Conservation (phyloP, 371 early-diverging fungal species). For the Lichtheimia hyalospora region DNA sequence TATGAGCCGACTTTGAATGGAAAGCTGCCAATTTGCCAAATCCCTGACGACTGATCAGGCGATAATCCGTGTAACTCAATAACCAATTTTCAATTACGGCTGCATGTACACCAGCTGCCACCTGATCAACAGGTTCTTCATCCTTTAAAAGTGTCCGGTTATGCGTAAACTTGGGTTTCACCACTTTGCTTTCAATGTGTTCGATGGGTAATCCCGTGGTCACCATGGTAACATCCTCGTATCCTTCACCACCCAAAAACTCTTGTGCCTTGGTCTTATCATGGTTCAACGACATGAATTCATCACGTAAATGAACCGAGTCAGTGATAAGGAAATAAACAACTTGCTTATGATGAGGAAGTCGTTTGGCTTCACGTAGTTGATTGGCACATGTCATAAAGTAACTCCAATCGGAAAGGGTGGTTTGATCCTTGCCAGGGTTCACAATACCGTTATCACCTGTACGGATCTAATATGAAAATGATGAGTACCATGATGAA, state of each 20-base stretch:
- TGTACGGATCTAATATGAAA: constrained; percentile 34
- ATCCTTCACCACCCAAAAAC: constrained; percentile 22
- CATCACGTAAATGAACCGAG: constrained; percentile 37
- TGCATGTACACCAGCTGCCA: constrained; percentile 39
- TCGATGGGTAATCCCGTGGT: constrained; percentile 52
- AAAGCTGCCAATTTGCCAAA: constrained; percentile 52
- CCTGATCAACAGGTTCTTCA: constrained; percentile 29
- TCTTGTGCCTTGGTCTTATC: constrained; percentile 16
- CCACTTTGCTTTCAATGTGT: constrained; percentile 45
- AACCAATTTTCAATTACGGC: constrained; percentile 57
- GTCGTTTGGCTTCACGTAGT: constrained; percentile 30
- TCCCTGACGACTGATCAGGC: constrained; percentile 47
- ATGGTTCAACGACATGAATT: constrained; percentile 37
- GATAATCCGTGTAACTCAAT: constrained; percentile 47
- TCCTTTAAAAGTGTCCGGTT: constrained; percentile 5
- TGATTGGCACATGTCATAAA: constrained; percentile 49
- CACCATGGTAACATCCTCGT: constrained; percentile 31
- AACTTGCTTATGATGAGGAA: constrained; percentile 37
- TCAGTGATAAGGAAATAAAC: constrained; percentile 51
- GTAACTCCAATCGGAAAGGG: constrained; percentile 41
- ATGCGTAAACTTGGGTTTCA: constrained; percentile 19
- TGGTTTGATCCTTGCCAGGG: constrained; percentile 35
- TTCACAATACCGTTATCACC: constrained; percentile 44
- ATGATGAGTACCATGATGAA: too few species aligned
- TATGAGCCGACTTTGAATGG: constrained; percentile 19